A percentile compares a stretch with the other conserved stretches of the same genome.
Conservation (phyloP, 345 rosid species). For the Microcos paniculata region DNA sequence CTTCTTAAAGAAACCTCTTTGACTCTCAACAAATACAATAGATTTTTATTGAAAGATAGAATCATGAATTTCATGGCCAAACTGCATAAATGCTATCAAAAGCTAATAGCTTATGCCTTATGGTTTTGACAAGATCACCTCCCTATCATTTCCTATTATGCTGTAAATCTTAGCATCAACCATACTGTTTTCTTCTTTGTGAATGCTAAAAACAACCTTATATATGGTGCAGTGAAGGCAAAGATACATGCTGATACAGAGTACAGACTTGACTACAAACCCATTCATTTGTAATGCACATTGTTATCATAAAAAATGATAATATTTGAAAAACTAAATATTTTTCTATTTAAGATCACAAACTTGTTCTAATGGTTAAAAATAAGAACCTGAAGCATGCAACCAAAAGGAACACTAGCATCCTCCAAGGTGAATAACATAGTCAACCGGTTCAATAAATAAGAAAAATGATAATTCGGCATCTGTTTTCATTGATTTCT, state of each 20-base stretch:
- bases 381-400: slow-evolving; percentile 2
- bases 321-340: not conserved
- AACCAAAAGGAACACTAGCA: not conserved
- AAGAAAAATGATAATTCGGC: not conserved
- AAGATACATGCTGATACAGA: too few relatives aligned
- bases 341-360: not conserved
- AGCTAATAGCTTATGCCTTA: not conserved
- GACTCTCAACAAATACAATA: slow-evolving; percentile 1
- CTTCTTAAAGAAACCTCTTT: slow-evolving; percentile 9
- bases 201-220: not conserved
- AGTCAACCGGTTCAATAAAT: not conserved
- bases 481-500: not conserved
- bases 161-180: not conserved
- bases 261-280: too few relatives aligned
- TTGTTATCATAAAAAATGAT: not conserved
- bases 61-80: slow-evolving; percentile 1
- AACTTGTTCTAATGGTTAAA: not conserved
- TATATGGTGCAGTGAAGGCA: too few relatives aligned
- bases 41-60: not conserved
- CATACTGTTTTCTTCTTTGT: not conserved
- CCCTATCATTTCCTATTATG: not conserved
- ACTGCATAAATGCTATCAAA: not conserved
- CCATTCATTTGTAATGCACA: too few relatives aligned
- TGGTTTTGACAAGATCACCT: not conserved
- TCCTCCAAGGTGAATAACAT: not conserved